Evolutionary conservation across 306 rosid genomes (phyloP).

Genomic region (Pueraria montana): DNA sequence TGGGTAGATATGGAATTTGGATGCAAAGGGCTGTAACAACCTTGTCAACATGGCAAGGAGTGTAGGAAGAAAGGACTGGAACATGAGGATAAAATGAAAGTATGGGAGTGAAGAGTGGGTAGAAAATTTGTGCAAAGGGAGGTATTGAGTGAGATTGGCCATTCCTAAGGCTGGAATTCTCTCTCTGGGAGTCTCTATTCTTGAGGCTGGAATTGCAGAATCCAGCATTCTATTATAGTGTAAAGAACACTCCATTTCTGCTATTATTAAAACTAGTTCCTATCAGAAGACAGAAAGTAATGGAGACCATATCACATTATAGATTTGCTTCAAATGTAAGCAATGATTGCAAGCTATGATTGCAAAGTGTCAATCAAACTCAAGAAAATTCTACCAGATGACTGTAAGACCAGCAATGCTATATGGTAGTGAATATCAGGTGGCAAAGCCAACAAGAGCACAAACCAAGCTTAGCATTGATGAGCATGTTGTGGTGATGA

Average conservation of each 20-base stretch:
- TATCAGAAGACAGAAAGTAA: background rate
- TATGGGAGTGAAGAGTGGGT: background rate
- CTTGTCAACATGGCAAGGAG: background rate
- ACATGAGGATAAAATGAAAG: background rate
- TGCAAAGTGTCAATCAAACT: background rate
- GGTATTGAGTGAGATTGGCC: background rate
- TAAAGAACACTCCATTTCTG: background rate
- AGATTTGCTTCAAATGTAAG: slow-evolving; percentile 7
- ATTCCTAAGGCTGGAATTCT: background rate
- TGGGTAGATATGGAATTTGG: background rate
- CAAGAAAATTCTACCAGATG: background rate
- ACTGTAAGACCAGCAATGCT: slow-evolving; percentile 5
- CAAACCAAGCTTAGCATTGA: background rate
- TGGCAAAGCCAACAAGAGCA: background rate
- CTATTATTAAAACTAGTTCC: background rate
- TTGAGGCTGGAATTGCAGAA: background rate
- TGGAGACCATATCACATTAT: background rate
- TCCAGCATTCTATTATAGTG: background rate
- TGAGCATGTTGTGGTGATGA: slow-evolving; percentile 5
- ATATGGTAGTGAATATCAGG: background rate
- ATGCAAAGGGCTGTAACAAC: background rate
- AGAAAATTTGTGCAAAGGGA: background rate
- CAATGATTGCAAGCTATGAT: background rate
- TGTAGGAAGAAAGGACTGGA: background rate
- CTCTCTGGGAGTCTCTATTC: too few species aligned